These are phyloP conservation scores for Termitomyces sp. DNA, from an alignment of 1,284 basidiomycete genomes.

Conservation along the genomic window DNA sequence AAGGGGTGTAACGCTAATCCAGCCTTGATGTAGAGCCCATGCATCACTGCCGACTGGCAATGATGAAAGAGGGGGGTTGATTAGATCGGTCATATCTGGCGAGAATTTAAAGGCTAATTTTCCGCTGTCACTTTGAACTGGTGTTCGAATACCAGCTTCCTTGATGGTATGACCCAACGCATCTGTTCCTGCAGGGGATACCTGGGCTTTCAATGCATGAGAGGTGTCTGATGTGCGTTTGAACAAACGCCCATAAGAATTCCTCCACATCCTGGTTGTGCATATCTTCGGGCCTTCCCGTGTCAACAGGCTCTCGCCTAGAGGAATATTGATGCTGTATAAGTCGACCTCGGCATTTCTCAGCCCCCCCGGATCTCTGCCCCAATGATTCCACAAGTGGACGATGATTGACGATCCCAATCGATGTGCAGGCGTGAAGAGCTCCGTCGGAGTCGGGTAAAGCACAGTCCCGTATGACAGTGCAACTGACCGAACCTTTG, in stretches of 20 bases:
- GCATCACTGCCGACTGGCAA: constrained; percentile 77
- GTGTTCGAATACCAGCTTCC: constrained; percentile 14
- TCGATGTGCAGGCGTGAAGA: constrained; percentile 65
- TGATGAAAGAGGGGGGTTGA: constrained; percentile 53
- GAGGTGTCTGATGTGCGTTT: constrained; percentile 36
- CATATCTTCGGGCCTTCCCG: constrained; percentile 55
- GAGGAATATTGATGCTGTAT: constrained; percentile 79
- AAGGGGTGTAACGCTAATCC: constrained; percentile 71
- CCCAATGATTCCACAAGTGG: constrained; percentile 80
- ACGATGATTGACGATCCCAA: constrained; percentile 65
- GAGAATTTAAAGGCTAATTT: constrained; percentile 74
- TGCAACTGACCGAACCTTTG: constrained; percentile 66
- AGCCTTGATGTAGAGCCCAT: constrained; percentile 69
- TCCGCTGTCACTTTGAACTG: constrained; percentile 24
- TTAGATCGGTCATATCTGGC: constrained; percentile 69
- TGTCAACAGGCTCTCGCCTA: constrained; percentile 56
- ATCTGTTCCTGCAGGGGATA: constrained; percentile 41
- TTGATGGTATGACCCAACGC: constrained; percentile 20
- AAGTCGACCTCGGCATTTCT: constrained; percentile 67
- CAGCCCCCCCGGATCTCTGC: constrained; percentile 54
- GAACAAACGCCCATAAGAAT: constrained; percentile 73
- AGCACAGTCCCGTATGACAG: constrained; percentile 82
- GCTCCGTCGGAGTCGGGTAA: constrained; percentile 58
- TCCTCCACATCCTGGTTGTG: constrained; percentile 77
- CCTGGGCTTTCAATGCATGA: constrained; percentile 18